These are phyloP conservation scores for Senecio squalidus DNA, from an alignment of 140 eudicot species.

Conservation along the genomic window DNA sequence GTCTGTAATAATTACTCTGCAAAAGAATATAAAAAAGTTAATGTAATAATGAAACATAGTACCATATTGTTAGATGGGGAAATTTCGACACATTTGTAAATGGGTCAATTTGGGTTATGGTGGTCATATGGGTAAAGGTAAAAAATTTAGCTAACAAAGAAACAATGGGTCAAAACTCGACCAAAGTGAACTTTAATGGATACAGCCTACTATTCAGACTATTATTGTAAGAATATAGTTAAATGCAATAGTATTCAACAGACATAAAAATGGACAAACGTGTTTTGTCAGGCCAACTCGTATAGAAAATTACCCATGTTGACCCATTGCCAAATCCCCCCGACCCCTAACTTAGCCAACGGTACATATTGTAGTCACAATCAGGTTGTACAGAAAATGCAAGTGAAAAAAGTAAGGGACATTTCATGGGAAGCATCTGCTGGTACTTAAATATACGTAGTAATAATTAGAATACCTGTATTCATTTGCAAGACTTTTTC, in stretches of 20 bases:
- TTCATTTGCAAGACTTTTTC: conserved; percentile 96
- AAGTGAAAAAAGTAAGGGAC: neutral
- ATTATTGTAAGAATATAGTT: neutral
- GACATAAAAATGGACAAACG: too few relatives aligned
- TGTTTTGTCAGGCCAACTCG: too few relatives aligned
- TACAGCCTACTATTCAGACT: neutral
- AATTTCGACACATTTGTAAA: neutral
- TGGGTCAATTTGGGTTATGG: neutral
- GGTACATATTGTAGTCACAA: too few relatives aligned
- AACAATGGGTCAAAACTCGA: neutral
- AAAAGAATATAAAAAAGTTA: neutral
- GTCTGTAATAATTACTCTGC: conserved; percentile 93
- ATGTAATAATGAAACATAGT: too few relatives aligned
- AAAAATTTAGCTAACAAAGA: neutral
- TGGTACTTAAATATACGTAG: neutral
- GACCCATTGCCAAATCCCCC: too few relatives aligned
- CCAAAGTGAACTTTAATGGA: too few relatives aligned
- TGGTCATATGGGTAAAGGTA: neutral
- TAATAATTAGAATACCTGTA: conserved; percentile 54
- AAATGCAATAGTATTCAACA: too few relatives aligned
- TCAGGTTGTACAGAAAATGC: neutral
- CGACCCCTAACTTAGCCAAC: too few relatives aligned
- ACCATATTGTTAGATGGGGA: too few relatives aligned
- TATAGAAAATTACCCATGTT: too few relatives aligned
- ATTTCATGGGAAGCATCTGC: neutral